Percentiles rank a stretch among this genome's conserved stretches.
Evolutionary conservation across 2,329 filamentous ascomycete genomes (phyloP).

Genomic region (Alternaria solani): DNA sequence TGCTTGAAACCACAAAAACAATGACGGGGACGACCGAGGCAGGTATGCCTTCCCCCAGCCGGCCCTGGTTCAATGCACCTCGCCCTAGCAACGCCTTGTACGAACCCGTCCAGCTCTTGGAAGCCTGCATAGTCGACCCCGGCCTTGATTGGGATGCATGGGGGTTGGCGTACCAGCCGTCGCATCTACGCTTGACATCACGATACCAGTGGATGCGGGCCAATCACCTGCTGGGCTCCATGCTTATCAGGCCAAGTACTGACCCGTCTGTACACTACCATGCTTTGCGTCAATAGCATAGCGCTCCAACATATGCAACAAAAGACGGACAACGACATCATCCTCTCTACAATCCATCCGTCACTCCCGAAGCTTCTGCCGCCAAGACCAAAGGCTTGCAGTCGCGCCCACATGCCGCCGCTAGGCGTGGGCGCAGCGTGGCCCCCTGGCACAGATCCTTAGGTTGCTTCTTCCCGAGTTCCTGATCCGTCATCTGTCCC

Average conservation of each 20-base stretch:
- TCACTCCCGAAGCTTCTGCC: slow-evolving; percentile 19
- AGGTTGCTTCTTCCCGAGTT: slow-evolving; percentile 15
- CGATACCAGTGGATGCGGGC: slow-evolving; percentile 5
- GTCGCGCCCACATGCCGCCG: slow-evolving; percentile 21
- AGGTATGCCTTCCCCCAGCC: slow-evolving; percentile 17
- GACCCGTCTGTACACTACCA: slow-evolving; percentile 7
- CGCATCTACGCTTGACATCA: slow-evolving; percentile 39
- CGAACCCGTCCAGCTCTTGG: slow-evolving; percentile 29
- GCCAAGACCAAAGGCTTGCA: slow-evolving; percentile 21
- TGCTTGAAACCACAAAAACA: slow-evolving; percentile 2
- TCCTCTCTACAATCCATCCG: slow-evolving; percentile 13
- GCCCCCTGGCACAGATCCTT: slow-evolving; percentile 18
- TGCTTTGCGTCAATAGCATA: neutral
- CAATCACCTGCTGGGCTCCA: neutral
- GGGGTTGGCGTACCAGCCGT: slow-evolving; percentile 39
- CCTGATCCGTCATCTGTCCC: slow-evolving; percentile 1
- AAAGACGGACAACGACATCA: slow-evolving; percentile 15
- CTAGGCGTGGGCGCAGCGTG: slow-evolving; percentile 17
- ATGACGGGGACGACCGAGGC: slow-evolving; percentile 14
- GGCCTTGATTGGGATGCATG: slow-evolving; percentile 16
- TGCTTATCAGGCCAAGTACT: neutral
- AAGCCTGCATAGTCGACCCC: slow-evolving; percentile 36
- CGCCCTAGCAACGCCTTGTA: slow-evolving; percentile 28
- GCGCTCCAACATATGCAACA: slow-evolving; percentile 1
- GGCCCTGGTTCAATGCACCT: slow-evolving; percentile 16